Evolutionary conservation across 2,329 filamentous ascomycete genomes (phyloP).

Genomic region (Clarireedia hainanense): DNA sequence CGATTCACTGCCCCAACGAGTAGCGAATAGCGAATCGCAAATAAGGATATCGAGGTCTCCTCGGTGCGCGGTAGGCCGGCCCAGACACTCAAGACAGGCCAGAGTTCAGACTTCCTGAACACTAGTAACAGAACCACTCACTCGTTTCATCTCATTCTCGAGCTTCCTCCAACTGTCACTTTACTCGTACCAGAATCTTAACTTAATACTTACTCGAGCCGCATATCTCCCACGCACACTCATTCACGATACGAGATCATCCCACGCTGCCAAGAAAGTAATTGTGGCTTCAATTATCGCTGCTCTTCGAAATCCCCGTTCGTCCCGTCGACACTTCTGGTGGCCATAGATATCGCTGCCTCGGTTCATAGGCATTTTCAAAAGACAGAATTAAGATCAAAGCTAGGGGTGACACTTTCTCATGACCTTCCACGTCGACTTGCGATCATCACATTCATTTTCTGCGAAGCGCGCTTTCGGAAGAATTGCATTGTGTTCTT

Average conservation of each 20-base stretch:
- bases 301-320: neutral
- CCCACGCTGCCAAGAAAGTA: neutral
- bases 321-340: neutral
- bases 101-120: too few relatives aligned
- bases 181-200: too few relatives aligned
- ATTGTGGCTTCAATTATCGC: constrained; percentile 2
- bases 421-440: constrained; percentile 13
- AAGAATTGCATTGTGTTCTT: neutral
- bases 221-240: neutral
- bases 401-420: constrained; percentile 19
- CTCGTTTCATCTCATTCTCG: neutral
- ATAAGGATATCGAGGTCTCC: too few relatives aligned
- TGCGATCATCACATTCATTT: constrained; percentile 15
- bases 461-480: constrained; percentile 4
- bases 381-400: neutral
- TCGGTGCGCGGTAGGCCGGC: too few relatives aligned
- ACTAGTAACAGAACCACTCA: too few relatives aligned
- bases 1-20: too few relatives aligned
- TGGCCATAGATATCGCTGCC: constrained; percentile 1
- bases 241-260: neutral
- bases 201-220: neutral
- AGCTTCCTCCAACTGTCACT: too few relatives aligned
- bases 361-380: constrained; percentile 5
- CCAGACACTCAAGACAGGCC: too few relatives aligned
- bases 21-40: too few relatives aligned